Evolutionary conservation across 805 yeast species (phyloP).

Genomic region (Ascoidea rubescens): DNA sequence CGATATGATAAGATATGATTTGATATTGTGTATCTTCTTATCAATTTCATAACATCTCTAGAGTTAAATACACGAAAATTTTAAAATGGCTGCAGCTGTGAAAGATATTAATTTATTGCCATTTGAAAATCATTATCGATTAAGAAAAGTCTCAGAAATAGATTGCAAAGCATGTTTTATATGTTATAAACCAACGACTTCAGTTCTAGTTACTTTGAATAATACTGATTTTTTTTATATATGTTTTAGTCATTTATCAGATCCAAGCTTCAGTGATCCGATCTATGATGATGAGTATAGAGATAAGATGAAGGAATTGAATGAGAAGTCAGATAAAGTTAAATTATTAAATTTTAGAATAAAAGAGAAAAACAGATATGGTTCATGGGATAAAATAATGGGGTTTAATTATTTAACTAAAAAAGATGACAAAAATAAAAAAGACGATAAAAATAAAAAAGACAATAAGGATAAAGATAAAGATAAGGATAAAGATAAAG

Average conservation of each 20-base stretch:
- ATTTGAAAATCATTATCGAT: neutral
- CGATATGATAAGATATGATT: too few species aligned
- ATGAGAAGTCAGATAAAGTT: neutral
- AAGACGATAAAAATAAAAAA: neutral
- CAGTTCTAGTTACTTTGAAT: neutral
- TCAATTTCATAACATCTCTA: too few species aligned
- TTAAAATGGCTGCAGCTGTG: neutral
- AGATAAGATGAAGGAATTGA: too few species aligned
- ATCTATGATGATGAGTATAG: neutral
- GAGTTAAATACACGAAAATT: too few species aligned
- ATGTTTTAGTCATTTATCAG: neutral
- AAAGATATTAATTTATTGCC: neutral
- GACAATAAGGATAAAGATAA: neutral
- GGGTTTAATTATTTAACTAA: too few species aligned
- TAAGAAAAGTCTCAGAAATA: neutral
- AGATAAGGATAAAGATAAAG: neutral
- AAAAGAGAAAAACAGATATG: neutral
- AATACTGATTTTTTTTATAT: neutral
- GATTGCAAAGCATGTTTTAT: neutral
- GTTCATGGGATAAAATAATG: neutral
- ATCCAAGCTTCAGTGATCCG: neutral
- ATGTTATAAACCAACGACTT: neutral
- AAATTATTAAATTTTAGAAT: too few species aligned
- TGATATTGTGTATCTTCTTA: too few species aligned
- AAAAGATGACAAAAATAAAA: neutral